A percentile compares a stretch with the other conserved stretches of the same genome.
Conservation (phyloP, 495 filamentous ascomycete species). For the Cairneyella variabilis region DNA sequence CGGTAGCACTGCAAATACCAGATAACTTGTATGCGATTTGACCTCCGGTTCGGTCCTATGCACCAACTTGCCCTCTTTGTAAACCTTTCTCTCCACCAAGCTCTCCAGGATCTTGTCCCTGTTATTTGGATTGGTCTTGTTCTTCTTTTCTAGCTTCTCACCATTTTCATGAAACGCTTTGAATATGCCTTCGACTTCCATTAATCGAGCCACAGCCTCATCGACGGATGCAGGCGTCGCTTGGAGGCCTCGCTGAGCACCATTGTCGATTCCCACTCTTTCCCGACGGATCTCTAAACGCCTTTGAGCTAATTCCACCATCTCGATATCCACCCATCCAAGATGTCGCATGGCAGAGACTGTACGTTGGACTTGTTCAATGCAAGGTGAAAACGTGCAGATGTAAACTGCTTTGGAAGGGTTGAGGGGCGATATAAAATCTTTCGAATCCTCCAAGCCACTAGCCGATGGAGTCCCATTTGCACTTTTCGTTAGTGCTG, state of each 20-base stretch:
- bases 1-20: slow-evolving; percentile 90
- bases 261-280: slow-evolving; percentile 57
- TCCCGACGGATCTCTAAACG: slow-evolving; percentile 80
- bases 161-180: slow-evolving; percentile 47
- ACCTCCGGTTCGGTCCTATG: slow-evolving; percentile 82
- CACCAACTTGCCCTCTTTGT: slow-evolving; percentile 64
- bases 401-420: slow-evolving; percentile 62
- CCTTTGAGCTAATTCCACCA: slow-evolving; percentile 78
- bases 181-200: slow-evolving; percentile 65
- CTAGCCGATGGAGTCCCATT: slow-evolving; percentile 32
- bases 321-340: slow-evolving; percentile 87
- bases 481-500: slow-evolving; percentile 21
- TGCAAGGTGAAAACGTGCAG: slow-evolving; percentile 94
- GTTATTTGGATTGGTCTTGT: slow-evolving; percentile 24
- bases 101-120: slow-evolving; percentile 23
- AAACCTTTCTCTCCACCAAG: slow-evolving; percentile 22
- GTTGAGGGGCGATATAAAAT: slow-evolving; percentile 65
- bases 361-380: slow-evolving; percentile 88
- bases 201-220: slow-evolving; percentile 69
- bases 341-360: slow-evolving; percentile 70
- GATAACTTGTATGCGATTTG: slow-evolving; percentile 92
- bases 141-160: slow-evolving; percentile 21
- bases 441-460: slow-evolving; percentile 4
- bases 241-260: slow-evolving; percentile 52
- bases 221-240: slow-evolving; percentile 63